These are phyloP conservation scores for Nannizzia gypsea DNA, from an alignment of 2,329 filamentous ascomycete genomes.

Conservation along the genomic window DNA sequence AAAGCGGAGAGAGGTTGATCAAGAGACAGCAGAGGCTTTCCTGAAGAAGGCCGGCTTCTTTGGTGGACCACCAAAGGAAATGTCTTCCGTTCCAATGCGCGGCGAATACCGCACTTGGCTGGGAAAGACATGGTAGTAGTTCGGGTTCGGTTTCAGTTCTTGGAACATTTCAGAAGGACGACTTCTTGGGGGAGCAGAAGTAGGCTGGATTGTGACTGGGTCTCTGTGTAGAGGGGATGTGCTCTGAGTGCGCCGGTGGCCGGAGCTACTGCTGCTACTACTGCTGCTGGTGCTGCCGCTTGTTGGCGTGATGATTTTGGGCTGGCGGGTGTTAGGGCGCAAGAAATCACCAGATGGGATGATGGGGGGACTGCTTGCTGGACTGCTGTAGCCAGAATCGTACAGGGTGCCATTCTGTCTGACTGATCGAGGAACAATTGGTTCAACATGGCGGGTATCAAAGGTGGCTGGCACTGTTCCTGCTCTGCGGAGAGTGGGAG, in stretches of 20 bases:
- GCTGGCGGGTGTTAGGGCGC: constrained; percentile 25
- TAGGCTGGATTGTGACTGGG: constrained; percentile 2
- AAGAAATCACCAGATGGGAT: constrained; percentile 21
- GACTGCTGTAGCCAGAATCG: constrained; percentile 37
- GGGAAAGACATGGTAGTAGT: background rate
- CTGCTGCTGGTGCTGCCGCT: constrained; percentile 24
- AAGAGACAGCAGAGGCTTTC: background rate
- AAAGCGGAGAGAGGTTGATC: background rate
- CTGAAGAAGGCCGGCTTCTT: background rate
- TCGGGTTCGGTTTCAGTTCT: background rate
- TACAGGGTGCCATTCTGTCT: constrained; percentile 16
- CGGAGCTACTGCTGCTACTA: constrained; percentile 21
- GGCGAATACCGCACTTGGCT: background rate
- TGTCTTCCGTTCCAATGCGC: background rate
- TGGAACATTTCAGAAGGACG: background rate
- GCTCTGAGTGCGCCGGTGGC: constrained; percentile 19
- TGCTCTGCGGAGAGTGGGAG: constrained; percentile 20
- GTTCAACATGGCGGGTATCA: constrained; percentile 18
- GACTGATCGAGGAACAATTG: constrained; percentile 22
- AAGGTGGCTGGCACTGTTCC: constrained; percentile 23
- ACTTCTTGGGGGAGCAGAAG: background rate
- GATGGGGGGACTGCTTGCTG: constrained; percentile 30
- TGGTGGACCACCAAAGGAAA: background rate
- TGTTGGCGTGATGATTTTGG: constrained; percentile 22
- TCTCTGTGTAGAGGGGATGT: background rate